Base-by-base conservation (phyloP, 192 early-diverging fungal genomes). In the Bifiguratus adelaidae region DNA sequence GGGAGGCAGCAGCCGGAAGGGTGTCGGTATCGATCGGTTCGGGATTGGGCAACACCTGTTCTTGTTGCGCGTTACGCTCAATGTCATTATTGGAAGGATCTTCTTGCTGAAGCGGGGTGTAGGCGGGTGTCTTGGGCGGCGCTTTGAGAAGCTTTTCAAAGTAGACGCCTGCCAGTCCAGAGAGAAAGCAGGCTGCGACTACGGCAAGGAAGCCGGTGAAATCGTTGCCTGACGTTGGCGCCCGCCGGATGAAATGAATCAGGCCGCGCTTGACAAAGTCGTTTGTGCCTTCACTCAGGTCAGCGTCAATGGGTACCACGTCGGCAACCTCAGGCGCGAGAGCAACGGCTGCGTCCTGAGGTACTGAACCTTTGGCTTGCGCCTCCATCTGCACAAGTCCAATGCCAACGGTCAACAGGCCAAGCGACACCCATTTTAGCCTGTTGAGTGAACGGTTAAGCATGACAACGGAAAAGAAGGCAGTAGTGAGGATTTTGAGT, bases 101-200 rank as follows among this genome's bases (percentile, higher is more conserved):
- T 22, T 21, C 38, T 15, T 55, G 36, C 12, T 53, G 40, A 9
- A 50, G 34, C 20, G 34, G 24, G 11, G 52, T 61, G 23, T 49
- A 30, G 16, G 27, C 19, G 11, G 47, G 38, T 11, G 42, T 36
- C n/a, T n/a, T n/a, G 12, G 34, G 21, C 8, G 62, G 51, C 41
- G 83, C 84, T 67, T 99, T 99, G 34, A 99, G 73, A 26, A 99
- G 89, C 68, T 92, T 95, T 72, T 98, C 95, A 76, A 98, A 98
- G 62, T 92, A 98, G 3, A 98, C 95, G 33, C 95, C 95, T 3
- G 95, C 92, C 18, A 96, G 62, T 16, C 95, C 95, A 12, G 92
- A 95, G 13, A 96, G 55, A 15, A 92, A 46, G 61, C 95, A 95
- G 2, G 95, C 92, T 4, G 81, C 57, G 23, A 76, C 45, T 0